These are phyloP conservation scores for Rhypophila decipiens DNA, from an alignment of 495 filamentous ascomycete genomes.

Conservation along the genomic window DNA sequence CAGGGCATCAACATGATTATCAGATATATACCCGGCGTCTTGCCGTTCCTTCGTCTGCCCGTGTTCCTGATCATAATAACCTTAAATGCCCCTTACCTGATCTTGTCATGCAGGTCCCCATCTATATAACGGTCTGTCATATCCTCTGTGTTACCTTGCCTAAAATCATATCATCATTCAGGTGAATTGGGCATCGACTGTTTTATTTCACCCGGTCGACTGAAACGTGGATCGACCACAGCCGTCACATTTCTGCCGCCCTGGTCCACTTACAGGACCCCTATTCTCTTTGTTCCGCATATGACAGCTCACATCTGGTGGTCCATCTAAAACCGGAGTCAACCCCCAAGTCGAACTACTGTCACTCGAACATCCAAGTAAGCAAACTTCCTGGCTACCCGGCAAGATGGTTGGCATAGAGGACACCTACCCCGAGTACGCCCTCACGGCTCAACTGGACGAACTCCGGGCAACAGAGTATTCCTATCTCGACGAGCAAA, in stretches of 20 bases:
- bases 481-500: slow-evolving; percentile 23
- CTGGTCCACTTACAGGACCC: neutral
- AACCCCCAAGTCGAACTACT: neutral
- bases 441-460: slow-evolving; percentile 18
- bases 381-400: neutral
- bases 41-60: neutral
- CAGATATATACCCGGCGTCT: too few relatives aligned
- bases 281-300: neutral
- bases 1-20: too few relatives aligned
- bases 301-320: neutral
- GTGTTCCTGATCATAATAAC: neutral
- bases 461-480: slow-evolving; percentile 21
- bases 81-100: neutral
- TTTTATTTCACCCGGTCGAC: neutral
- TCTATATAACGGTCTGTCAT: neutral
- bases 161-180: neutral
- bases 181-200: neutral
- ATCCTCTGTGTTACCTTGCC: neutral
- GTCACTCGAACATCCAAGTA: neutral
- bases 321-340: neutral
- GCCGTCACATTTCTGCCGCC: neutral
- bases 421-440: slow-evolving; percentile 22
- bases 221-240: neutral
- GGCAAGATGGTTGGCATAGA: neutral
- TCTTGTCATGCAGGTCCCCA: neutral